phyloP scores from a whole-genome alignment of 2,329 filamentous ascomycete species.

The Teratosphaeria nubilosa region DNA sequence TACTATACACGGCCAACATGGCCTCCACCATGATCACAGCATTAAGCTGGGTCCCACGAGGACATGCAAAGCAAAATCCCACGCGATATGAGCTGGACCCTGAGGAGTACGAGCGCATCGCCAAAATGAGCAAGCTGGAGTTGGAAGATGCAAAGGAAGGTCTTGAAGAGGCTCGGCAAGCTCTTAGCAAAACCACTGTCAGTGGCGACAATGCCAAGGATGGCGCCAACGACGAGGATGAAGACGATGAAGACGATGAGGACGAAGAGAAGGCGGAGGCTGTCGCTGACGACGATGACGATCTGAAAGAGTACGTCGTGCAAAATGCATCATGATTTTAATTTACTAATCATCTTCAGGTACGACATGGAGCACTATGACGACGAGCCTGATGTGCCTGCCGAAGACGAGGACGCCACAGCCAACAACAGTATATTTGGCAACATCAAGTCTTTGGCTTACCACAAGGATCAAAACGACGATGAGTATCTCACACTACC shows the following conservation, averaged over 20 bases:
- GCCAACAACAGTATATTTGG: constrained; percentile 74
- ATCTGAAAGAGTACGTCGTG: constrained; percentile 70
- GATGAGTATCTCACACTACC: constrained; percentile 94
- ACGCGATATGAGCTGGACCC: constrained; percentile 42
- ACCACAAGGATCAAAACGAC: constrained; percentile 87
- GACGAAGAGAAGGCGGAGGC: constrained; percentile 36
- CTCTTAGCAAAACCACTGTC: constrained; percentile 25
- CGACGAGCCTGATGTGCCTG: constrained; percentile 52
- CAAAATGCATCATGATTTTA: not conserved
- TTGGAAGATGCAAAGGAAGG: constrained; percentile 88
- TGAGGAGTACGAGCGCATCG: constrained; percentile 42
- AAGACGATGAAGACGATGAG: constrained; percentile 24
- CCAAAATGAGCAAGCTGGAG: constrained; percentile 49
- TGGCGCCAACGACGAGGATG: constrained; percentile 17
- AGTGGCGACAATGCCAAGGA: constrained; percentile 2
- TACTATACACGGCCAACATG: not conserved
- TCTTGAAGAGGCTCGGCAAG: constrained; percentile 56
- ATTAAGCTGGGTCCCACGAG: constrained; percentile 44
- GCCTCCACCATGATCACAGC: constrained; percentile 38
- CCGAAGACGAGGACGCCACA: constrained; percentile 51
- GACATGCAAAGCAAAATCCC: constrained; percentile 40
- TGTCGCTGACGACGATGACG: constrained; percentile 41
- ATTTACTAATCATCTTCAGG: not conserved
- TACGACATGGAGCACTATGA: constrained; percentile 87
- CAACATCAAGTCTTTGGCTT: constrained; percentile 85